A percentile compares a stretch with the other conserved stretches of the same genome.
Conservation (phyloP, 208 protist genomes). For the Trypanosoma congolense region DNA sequence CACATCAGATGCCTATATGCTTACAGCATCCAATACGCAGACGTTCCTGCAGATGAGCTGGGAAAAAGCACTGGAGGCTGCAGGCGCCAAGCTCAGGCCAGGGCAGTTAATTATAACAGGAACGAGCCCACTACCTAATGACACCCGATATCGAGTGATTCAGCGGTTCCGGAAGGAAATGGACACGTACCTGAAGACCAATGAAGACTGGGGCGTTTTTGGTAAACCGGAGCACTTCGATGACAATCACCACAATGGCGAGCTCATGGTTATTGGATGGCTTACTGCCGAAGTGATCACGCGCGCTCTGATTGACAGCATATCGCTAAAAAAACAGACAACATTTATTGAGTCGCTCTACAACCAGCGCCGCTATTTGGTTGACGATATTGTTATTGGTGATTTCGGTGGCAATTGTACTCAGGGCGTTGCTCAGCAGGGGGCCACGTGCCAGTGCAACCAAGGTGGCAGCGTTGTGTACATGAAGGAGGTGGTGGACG, state of each 20-base stretch:
- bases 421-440: background rate
- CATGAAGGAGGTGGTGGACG: constrained; percentile 10
- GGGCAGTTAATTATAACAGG: background rate
- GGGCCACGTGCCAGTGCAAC: constrained; percentile 13
- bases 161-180: background rate
- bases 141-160: background rate
- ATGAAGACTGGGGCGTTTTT: background rate
- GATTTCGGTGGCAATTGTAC: constrained; percentile 17
- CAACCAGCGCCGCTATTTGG: constrained; percentile 17
- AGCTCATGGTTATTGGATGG: constrained; percentile 12
- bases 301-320: background rate
- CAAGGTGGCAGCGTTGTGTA: constrained; percentile 12
- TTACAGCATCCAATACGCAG: background rate
- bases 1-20: background rate
- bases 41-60: background rate
- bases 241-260: constrained; percentile 18
- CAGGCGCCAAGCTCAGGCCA: background rate
- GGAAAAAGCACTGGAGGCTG: background rate
- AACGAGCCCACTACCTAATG: background rate
- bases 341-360: constrained; percentile 20
- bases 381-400: constrained; percentile 24
- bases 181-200: background rate
- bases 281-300: background rate
- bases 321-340: background rate
- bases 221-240: constrained; percentile 2